phyloP scores from a whole-genome alignment of 2,329 filamentous ascomycete species.

The Aspergillus quadrilineatus region DNA sequence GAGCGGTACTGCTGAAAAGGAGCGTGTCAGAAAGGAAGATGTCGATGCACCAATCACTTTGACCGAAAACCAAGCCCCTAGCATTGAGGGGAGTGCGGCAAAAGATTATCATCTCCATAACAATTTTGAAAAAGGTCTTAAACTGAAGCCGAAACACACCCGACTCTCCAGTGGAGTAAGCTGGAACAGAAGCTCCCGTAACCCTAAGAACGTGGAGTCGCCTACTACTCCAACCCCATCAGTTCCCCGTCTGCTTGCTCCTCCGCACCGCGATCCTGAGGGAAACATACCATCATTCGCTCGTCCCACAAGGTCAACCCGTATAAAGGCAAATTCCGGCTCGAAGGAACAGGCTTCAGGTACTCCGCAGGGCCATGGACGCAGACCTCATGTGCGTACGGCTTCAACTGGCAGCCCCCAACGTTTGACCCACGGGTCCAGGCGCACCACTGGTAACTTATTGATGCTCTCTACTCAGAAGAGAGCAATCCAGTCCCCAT shows the following conservation, averaged over 20 bases:
- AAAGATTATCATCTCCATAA: background rate
- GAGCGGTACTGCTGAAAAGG: constrained; percentile 8
- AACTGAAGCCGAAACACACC: constrained; percentile 8
- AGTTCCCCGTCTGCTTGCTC: constrained; percentile 7
- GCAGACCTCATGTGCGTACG: constrained; percentile 12
- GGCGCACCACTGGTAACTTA: background rate
- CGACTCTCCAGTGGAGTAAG: constrained; percentile 13
- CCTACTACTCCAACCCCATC: constrained; percentile 1
- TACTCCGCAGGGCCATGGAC: constrained; percentile 7
- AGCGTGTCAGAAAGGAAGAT: constrained; percentile 2
- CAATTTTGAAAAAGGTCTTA: constrained; percentile 8
- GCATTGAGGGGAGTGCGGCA: background rate
- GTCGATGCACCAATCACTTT: background rate
- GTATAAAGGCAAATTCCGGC: constrained; percentile 15
- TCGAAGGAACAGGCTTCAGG: background rate
- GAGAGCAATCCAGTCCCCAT: background rate
- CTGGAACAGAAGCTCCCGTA: constrained; percentile 16
- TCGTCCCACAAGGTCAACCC: constrained; percentile 20
- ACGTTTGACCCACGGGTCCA: constrained; percentile 1
- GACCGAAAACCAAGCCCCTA: constrained; percentile 1
- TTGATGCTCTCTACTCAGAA: background rate
- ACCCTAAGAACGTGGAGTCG: constrained; percentile 7
- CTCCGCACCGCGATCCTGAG: background rate
- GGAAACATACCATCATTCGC: constrained; percentile 18
- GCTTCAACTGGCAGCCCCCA: constrained; percentile 22